Conservation (phyloP, 2,329 filamentous ascomycete species). For the Ustilaginoidea virens region DNA sequence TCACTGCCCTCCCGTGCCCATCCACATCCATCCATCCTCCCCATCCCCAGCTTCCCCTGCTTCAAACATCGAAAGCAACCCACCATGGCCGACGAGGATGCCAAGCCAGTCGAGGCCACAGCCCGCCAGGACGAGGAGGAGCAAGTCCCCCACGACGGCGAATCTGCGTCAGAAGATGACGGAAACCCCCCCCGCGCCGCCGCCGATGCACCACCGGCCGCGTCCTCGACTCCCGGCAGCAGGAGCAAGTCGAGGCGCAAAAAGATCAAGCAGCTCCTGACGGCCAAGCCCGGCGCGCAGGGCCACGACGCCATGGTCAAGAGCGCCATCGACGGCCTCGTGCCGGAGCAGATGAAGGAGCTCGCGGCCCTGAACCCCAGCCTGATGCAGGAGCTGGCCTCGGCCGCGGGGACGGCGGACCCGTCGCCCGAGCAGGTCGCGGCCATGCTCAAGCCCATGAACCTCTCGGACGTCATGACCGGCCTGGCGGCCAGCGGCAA, state of each 20-base stretch:
- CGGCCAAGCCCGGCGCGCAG: conserved; percentile 18
- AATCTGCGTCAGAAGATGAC: conserved; percentile 33
- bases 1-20: too few relatives aligned
- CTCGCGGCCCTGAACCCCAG: conserved; percentile 60
- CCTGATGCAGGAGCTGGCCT: conserved; percentile 41
- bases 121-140: conserved; percentile 35
- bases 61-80: neutral
- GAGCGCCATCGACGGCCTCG: conserved; percentile 37
- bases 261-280: conserved; percentile 36
- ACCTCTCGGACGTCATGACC: conserved; percentile 57
- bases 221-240: conserved; percentile 6
- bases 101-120: conserved; percentile 42
- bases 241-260: conserved; percentile 50
- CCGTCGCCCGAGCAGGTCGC: conserved; percentile 27
- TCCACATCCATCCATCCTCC: too few relatives aligned
- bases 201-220: conserved; percentile 5
- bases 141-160: conserved; percentile 23
- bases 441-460: conserved; percentile 45
- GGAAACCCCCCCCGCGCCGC: conserved; percentile 7
- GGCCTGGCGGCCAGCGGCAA: conserved; percentile 64
- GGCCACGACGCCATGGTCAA: conserved; percentile 23
- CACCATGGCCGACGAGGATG: conserved; percentile 39
- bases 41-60: too few relatives aligned
- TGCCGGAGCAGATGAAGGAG: conserved; percentile 43
- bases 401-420: conserved; percentile 20